A percentile compares a stretch with the other conserved stretches of the same genome.
These are phyloP conservation scores for Uncinocarpus reesii DNA, from an alignment of 2,329 filamentous ascomycete species.

Conservation along the genomic window DNA sequence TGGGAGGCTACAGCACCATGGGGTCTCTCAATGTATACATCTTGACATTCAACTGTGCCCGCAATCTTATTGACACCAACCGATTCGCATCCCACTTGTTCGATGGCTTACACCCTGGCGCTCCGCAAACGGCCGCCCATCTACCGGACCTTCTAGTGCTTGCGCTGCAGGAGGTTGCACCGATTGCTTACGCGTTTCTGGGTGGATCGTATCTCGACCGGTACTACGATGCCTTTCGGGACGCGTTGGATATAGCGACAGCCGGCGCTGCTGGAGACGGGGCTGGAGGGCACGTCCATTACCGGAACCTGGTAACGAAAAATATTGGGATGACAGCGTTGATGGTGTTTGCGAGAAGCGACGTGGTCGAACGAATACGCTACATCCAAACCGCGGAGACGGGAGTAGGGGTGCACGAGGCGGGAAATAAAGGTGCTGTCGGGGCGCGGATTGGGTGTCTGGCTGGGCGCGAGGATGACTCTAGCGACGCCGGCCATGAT, in stretches of 20 bases:
- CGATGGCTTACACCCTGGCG: conserved; percentile 40
- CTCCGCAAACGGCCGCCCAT: conserved; percentile 31
- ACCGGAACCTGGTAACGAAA: conserved; percentile 58
- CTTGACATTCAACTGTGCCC: conserved; percentile 82
- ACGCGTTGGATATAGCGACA: conserved; percentile 59
- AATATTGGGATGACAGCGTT: conserved; percentile 86
- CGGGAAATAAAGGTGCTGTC: conserved; percentile 93
- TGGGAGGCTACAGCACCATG: neutral
- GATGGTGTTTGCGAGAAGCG: conserved; percentile 66
- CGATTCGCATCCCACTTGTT: conserved; percentile 64
- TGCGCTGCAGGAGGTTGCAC: conserved; percentile 77
- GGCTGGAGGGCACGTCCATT: conserved; percentile 38
- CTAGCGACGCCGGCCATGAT: conserved; percentile 21
- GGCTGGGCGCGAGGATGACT: conserved; percentile 25
- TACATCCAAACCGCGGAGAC: conserved; percentile 68
- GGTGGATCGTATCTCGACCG: conserved; percentile 67
- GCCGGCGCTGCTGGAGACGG: neutral
- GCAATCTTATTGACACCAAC: conserved; percentile 56
- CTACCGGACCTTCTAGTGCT: conserved; percentile 59
- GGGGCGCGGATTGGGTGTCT: conserved; percentile 60
- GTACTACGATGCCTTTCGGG: conserved; percentile 62
- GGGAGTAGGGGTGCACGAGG: conserved; percentile 73
- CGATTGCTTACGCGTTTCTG: conserved; percentile 72
- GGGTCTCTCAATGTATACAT: conserved; percentile 43
- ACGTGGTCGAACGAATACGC: conserved; percentile 47